These are phyloP conservation scores for Plasmodium yoelii DNA, from an alignment of 169 alveolate species.

Conservation along the genomic window DNA sequence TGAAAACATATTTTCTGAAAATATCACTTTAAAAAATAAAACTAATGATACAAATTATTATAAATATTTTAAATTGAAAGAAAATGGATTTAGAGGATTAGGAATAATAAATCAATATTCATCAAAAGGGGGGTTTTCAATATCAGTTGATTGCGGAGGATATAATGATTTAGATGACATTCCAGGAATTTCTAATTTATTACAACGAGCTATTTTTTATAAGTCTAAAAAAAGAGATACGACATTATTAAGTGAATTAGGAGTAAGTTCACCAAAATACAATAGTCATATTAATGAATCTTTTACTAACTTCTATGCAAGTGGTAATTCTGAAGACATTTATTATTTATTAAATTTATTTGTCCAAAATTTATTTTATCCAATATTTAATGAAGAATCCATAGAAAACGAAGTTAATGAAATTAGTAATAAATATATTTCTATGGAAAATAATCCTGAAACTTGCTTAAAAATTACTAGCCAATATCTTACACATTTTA, in stretches of 20 bases:
- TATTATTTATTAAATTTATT: constrained; percentile 62
- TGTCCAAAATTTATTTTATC: constrained; percentile 72
- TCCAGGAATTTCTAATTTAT: constrained; percentile 74
- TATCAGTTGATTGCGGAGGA: constrained; percentile 73
- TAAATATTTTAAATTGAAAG: constrained; percentile 62
- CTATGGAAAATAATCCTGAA: constrained; percentile 59
- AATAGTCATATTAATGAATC: constrained; percentile 51
- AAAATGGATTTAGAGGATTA: constrained; percentile 69
- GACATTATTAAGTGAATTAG: constrained; percentile 68
- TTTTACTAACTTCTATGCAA: constrained; percentile 49
- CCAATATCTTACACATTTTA: constrained; percentile 56
- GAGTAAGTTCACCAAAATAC: constrained; percentile 48
- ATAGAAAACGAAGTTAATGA: constrained; percentile 63
- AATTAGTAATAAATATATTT: constrained; percentile 49
- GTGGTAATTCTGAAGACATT: constrained; percentile 53
- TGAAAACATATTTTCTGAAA: constrained; percentile 46
- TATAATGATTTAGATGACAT: constrained; percentile 70
- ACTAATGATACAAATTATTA: constrained; percentile 49
- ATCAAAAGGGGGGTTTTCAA: constrained; percentile 67
- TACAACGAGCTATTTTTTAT: constrained; percentile 54
- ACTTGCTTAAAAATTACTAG: constrained; percentile 50
- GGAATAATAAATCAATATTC: constrained; percentile 76
- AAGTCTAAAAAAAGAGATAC: constrained; percentile 75
- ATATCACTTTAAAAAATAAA: constrained; percentile 45
- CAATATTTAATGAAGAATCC: constrained; percentile 55